Evolutionary conservation across 2,329 filamentous ascomycete species (phyloP).

Genomic region (Penicillium sp.): DNA sequence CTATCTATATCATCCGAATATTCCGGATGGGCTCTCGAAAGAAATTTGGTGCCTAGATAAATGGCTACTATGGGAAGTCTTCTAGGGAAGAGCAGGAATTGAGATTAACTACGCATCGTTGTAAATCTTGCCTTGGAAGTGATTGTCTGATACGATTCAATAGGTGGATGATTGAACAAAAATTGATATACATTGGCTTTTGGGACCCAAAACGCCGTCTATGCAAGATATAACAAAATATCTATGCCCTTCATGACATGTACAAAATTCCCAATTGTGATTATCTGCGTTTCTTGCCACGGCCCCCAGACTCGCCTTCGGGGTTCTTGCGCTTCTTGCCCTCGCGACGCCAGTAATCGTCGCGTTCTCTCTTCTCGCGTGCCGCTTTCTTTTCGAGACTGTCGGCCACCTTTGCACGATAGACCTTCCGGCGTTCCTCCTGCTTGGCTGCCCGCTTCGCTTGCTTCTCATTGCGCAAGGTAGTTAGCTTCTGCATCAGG

Average conservation of each 20-base stretch:
- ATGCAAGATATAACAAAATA: constrained; percentile 24
- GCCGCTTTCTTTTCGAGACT: constrained; percentile 82
- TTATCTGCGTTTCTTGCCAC: constrained; percentile 51
- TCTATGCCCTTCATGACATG: constrained; percentile 18
- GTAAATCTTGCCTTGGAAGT: too few relatives aligned
- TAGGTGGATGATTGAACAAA: background rate
- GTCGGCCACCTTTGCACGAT: constrained; percentile 81
- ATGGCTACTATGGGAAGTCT: too few relatives aligned
- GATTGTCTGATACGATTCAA: background rate
- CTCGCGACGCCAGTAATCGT: constrained; percentile 91
- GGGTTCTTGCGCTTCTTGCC: constrained; percentile 74
- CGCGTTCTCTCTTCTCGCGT: constrained; percentile 86
- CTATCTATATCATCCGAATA: background rate
- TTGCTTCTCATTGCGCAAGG: constrained; percentile 85
- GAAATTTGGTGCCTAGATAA: too few relatives aligned
- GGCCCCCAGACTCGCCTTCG: constrained; percentile 55
- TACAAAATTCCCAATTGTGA: constrained; percentile 16
- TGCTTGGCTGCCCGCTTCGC: constrained; percentile 83
- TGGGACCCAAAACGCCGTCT: constrained; percentile 30
- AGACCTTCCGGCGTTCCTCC: constrained; percentile 80
- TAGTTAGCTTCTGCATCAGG: constrained; percentile 90
- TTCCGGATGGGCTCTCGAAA: too few relatives aligned
- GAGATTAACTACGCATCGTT: too few relatives aligned
- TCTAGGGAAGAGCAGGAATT: background rate
- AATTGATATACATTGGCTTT: constrained; percentile 20